A percentile compares a stretch with the other conserved stretches of the same genome.
These are phyloP conservation scores for Aspergillus amoenus DNA, from an alignment of 2,329 filamentous ascomycete species.

Conservation along the genomic window DNA sequence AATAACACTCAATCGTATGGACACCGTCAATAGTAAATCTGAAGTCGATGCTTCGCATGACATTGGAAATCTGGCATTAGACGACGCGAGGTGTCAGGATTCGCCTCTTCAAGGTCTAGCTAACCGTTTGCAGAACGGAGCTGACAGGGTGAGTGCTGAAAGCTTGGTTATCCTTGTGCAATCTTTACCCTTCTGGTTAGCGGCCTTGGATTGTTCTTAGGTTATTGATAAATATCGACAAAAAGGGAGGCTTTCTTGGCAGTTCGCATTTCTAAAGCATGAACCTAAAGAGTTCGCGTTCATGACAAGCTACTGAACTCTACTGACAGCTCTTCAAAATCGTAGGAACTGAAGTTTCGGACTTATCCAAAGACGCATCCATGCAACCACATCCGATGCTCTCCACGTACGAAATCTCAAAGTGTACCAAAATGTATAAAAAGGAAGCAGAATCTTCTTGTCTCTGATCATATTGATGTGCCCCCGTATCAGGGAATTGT, in stretches of 20 bases:
- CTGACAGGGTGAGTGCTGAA: not conserved
- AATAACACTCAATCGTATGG: not conserved
- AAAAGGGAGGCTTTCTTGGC: not conserved
- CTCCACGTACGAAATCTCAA: too few species aligned
- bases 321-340: not conserved
- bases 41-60: not conserved
- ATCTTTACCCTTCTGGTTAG: not conserved
- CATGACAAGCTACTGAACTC: not conserved
- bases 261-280: not conserved
- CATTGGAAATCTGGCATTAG: not conserved
- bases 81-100: not conserved
- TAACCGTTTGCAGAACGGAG: constrained; percentile 3
- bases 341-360: not conserved
- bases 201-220: not conserved
- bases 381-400: too few species aligned
- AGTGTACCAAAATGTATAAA: too few species aligned
- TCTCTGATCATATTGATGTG: constrained; percentile 8
- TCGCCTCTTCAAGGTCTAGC: not conserved
- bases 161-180: not conserved
- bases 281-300: not conserved
- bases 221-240: not conserved
- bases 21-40: not conserved
- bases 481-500: constrained; percentile 1
- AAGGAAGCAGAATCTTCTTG: too few species aligned
- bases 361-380: not conserved